Conservation (phyloP, 208 protist genomes). For the Crithidia thermophila region DNA sequence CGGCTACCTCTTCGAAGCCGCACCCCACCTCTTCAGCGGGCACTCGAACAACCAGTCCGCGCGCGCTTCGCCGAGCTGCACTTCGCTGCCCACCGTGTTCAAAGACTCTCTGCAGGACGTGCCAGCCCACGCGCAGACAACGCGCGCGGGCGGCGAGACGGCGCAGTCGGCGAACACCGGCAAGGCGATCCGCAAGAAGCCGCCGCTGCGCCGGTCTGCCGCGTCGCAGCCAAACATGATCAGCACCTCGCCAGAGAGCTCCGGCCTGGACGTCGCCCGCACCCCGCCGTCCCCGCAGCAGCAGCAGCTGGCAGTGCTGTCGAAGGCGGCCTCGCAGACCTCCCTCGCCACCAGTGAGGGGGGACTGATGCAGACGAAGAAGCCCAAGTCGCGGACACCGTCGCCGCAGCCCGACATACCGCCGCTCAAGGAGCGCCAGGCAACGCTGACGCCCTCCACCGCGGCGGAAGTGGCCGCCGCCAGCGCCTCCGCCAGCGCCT, state of each 20-base stretch:
- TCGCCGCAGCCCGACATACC: not conserved
- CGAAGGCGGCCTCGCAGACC: not conserved
- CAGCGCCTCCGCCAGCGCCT: not conserved
- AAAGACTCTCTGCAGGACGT: not conserved
- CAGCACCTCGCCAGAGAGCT: not conserved
- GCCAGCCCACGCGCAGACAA: not conserved
- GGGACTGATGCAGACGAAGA: not conserved
- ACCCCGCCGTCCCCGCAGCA: not conserved
- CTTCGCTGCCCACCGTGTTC: not conserved
- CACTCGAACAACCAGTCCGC: not conserved
- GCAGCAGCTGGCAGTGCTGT: not conserved
- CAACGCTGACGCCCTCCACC: not conserved
- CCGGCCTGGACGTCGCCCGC: not conserved
- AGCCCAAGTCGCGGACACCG: not conserved
- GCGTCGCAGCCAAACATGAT: constrained; percentile 3
- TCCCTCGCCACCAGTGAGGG: not conserved
- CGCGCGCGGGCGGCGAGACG: not conserved
- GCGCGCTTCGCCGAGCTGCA: not conserved
- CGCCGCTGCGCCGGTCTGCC: constrained; percentile 1
- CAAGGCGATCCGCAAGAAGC: not conserved
- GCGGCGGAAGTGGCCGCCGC: not conserved
- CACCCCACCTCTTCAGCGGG: not conserved
- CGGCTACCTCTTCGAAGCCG: not conserved
- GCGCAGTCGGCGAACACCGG: not conserved
- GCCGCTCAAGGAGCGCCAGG: not conserved